Evolutionary conservation across 2,329 filamentous ascomycete genomes (phyloP).

Genomic region (Atkinsonella hypoxylon): DNA sequence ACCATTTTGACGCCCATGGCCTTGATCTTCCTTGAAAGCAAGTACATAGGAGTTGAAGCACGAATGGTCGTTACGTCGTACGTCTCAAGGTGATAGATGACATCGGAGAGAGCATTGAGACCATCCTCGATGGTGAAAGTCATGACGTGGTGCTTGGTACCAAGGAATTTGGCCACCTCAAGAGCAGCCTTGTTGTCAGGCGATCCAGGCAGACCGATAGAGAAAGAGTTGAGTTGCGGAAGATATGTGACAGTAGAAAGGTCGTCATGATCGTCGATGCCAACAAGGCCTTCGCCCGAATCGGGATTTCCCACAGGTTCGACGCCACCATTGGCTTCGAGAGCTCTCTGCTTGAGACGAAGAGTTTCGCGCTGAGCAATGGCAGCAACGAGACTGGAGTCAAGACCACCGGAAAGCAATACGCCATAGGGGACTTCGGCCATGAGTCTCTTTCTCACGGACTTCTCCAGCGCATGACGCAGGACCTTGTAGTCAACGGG

Average conservation of each 20-base stretch:
- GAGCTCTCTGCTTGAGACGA: conserved; percentile 56
- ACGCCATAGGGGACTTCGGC: conserved; percentile 98
- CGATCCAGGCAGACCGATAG: conserved; percentile 85
- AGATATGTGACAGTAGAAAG: conserved; percentile 83
- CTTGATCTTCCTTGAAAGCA: conserved; percentile 97
- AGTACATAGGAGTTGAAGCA: conserved; percentile 96
- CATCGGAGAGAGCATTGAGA: conserved; percentile 89
- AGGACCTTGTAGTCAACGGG: conserved; percentile 77
- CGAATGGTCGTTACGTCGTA: conserved; percentile 98
- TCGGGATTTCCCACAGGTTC: conserved; percentile 39
- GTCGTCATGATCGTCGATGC: conserved; percentile 87
- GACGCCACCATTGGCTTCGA: conserved; percentile 32
- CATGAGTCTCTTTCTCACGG: conserved; percentile 95
- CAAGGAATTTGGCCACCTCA: conserved; percentile 91
- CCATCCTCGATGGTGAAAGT: conserved; percentile 97
- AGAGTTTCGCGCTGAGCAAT: conserved; percentile 91
- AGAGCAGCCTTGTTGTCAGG: conserved; percentile 86
- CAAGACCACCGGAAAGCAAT: conserved; percentile 83
- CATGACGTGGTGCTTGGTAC: conserved; percentile 96
- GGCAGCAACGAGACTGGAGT: conserved; percentile 88
- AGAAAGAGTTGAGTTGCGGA: conserved; percentile 96
- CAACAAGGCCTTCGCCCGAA: conserved; percentile 64
- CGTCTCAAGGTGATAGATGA: conserved; percentile 95
- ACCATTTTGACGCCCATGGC: conserved; percentile 99
- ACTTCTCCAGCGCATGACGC: conserved; percentile 72